Evolutionary conservation across 108 stramenopile species (phyloP), one percentile per base, ranked within the genome.

Genomic region (Skeletonema tropicum): DNA sequence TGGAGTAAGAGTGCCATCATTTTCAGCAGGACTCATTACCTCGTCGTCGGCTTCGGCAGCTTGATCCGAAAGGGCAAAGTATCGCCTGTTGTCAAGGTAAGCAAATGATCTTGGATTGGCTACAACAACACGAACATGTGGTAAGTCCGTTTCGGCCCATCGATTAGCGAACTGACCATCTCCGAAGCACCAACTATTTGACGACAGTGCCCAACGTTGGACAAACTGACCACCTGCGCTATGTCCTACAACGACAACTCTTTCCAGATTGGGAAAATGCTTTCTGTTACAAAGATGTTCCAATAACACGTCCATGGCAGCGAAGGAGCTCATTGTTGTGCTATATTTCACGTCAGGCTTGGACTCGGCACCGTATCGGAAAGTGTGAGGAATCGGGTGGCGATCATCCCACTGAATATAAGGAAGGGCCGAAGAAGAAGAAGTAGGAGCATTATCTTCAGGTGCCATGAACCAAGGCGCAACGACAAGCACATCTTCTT

Each of bases 81-180:
- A 85, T 25, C 94, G 83, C 64, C 91, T 68, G 3, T 33, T 83
- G 68, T 93, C 91, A 35, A 91, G 66, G 62, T 92, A 95, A 29
- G 84, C 75, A 70, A 83, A 95, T 10, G 86, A 86, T 55, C 89
- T 35, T 12, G 94, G 94, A 91, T 95, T 95, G 59, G 94, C 94
- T 11, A 84, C 88, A 10, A 95, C 89, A 10, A 83, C 63, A 14
- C 83, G 74, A 25, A 95, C 48, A 5, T 57, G 39, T 15, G 85
- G 66, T 6, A 66, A 15, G 2, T 63, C 68, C 19, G 57, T 11
- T 25, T 26, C 17, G 32, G 17, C 64, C 21, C 48, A 17, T 58
- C 64, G 66, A 46, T 13, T 36, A 42, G 46, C 46, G 35, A 30
- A 12, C 25, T 57, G 75, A 65, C 83, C 11, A 48, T 71, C 75